Base-by-base conservation (phyloP, 768 basidiomycete species). In the Leccinum aurantiacum region DNA sequence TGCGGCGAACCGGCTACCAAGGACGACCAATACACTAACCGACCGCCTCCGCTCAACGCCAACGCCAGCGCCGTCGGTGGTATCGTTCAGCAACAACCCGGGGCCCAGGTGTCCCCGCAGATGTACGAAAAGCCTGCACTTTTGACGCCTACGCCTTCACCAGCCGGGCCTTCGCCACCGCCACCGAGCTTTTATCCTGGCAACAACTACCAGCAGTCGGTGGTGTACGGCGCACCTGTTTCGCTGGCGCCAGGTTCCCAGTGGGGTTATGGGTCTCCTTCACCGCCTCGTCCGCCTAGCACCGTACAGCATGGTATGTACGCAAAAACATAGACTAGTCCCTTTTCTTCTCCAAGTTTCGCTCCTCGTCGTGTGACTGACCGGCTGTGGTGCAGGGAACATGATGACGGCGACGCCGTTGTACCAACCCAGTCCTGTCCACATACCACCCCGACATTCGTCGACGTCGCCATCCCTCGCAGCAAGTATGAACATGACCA, bases 41-140 rank as follows among this genome's bases (percentile, higher is more conserved):
- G 76, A 2, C 63, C 68, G 0, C 65, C 63, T 33, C 63, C 71
- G 6, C 61, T 66, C 27, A 68, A 74, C 24, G 71, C 75, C 25
- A 49, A 50, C 17, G 2, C 41, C 3, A n/a, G 41, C 38, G 22
- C 47, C 13, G 47, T 17, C 1, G 73, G 69, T 0, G 72, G 70
- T 19, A 64, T 84, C 57, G 75, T 82, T 5, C 77, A 70, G 53
- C 80, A 83, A 24, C 89, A 91, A 63, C 89, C 89, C 0, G 64
- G 60, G 0, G 75, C 76, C 3, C 75, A 76, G 14, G 65, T 64
- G 63, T 73, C 41, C 69, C 58, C 80, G 53, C 72, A 74, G 31
- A 61, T 58, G 51, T 65, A 67, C 54, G 80, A 80, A 66, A 80
- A 85, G 69, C 76, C 78, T 56, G 60, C 63, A 13, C 63, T 82